A percentile compares a stretch with the other conserved stretches of the same genome.
Conservation (phyloP, 495 filamentous ascomycete genomes). For the Beverwykella pulmonaria region DNA sequence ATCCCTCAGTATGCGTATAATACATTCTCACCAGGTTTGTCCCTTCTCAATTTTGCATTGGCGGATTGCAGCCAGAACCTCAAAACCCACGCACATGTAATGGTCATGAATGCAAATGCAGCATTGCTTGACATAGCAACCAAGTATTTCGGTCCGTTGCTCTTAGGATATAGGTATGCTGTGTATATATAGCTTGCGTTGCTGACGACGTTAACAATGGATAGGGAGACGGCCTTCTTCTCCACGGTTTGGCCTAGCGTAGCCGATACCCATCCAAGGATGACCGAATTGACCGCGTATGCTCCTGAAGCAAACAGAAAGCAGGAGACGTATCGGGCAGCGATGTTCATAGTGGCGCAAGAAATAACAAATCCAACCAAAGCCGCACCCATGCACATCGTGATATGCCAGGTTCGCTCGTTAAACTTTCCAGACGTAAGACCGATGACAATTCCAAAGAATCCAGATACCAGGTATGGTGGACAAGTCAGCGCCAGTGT, state of each 20-base stretch:
- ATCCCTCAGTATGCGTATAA: constrained; percentile 4
- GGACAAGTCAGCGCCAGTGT: constrained; percentile 59
- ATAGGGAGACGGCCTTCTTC: constrained; percentile 54
- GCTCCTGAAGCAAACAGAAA: constrained; percentile 55
- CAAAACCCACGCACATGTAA: constrained; percentile 47
- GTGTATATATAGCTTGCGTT: constrained; percentile 57
- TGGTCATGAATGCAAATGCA: constrained; percentile 50
- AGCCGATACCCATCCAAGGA: constrained; percentile 57
- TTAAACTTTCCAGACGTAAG: constrained; percentile 51
- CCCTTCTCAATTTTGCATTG: neutral
- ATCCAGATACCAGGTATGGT: constrained; percentile 53
- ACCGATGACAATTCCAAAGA: constrained; percentile 51
- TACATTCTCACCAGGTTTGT: constrained; percentile 8
- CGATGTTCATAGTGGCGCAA: constrained; percentile 47
- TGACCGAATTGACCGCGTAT: constrained; percentile 55
- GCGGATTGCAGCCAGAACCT: constrained; percentile 6
- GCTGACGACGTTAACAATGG: constrained; percentile 59
- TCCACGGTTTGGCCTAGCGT: constrained; percentile 55
- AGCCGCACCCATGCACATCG: constrained; percentile 48
- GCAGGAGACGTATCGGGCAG: constrained; percentile 55
- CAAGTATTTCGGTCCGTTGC: constrained; percentile 53
- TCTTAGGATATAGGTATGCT: constrained; percentile 57
- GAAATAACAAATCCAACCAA: constrained; percentile 56
- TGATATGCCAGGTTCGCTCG: constrained; percentile 57
- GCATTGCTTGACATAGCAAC: constrained; percentile 54